Percentiles rank a stretch among this genome's conserved stretches.
phyloP scores from a whole-genome alignment of 2,329 filamentous ascomycete species.

The Colletotrichum limetticola region DNA sequence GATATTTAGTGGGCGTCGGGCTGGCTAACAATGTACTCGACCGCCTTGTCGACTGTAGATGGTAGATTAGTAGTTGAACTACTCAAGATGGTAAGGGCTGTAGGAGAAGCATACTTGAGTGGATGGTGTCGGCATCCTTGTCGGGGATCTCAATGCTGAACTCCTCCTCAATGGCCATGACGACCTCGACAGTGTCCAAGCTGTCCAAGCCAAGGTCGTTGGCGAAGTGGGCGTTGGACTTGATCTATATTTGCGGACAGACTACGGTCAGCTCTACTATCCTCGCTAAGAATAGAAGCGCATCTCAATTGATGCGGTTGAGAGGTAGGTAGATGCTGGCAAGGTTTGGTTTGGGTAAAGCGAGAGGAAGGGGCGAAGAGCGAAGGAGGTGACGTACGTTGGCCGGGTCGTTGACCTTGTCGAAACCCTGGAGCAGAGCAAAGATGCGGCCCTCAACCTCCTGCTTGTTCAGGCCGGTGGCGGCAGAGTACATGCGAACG shows the following conservation, averaged over 20 bases:
- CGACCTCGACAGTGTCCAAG: conserved; percentile 98
- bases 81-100: background rate
- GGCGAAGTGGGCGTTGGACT: conserved; percentile 85
- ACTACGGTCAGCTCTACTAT: background rate
- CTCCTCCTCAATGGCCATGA: conserved; percentile 99
- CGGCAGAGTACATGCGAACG: conserved; percentile 88
- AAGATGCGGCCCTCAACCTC: conserved; percentile 94
- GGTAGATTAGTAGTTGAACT: conserved; percentile 21
- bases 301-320: background rate
- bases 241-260: conserved; percentile 70
- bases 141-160: conserved; percentile 96
- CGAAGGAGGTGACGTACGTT: conserved; percentile 61
- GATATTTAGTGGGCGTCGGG: conserved; percentile 80
- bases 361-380: too few relatives aligned
- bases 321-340: background rate
- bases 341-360: background rate
- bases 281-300: background rate
- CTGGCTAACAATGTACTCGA: conserved; percentile 92
- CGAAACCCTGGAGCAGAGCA: conserved; percentile 93
- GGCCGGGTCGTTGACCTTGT: conserved; percentile 83
- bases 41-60: conserved; percentile 84
- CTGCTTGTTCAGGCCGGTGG: conserved; percentile 78
- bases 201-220: conserved; percentile 98
- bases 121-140: conserved; percentile 94
- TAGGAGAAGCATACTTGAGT: conserved; percentile 77